phyloP scores from a whole-genome alignment of 163 green algal species.

The Chlorella variabilis region DNA sequence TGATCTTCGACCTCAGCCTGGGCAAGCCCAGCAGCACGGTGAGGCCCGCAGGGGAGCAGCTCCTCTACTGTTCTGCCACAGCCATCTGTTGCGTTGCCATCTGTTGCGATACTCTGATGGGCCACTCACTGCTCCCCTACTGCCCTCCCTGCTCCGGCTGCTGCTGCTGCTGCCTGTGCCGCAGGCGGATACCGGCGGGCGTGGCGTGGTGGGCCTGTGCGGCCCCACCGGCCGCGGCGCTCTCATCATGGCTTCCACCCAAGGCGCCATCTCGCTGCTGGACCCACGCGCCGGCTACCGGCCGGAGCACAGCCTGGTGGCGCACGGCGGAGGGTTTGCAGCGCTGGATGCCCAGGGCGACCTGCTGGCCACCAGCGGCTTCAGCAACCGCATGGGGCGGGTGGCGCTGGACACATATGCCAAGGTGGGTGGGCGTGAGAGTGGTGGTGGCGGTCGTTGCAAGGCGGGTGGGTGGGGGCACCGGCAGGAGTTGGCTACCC shows the following conservation, averaged over 20 bases:
- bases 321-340: slow-evolving; percentile 67
- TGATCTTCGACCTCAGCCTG: slow-evolving; percentile 50
- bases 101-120: too few species aligned
- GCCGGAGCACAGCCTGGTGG: slow-evolving; percentile 36
- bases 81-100: too few species aligned
- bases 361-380: slow-evolving; percentile 63
- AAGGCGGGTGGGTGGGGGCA: too few species aligned
- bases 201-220: slow-evolving; percentile 44
- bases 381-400: slow-evolving; percentile 52
- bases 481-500: too few species aligned
- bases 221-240: slow-evolving; percentile 52
- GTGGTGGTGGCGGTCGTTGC: too few species aligned
- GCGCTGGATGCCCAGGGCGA: slow-evolving; percentile 67
- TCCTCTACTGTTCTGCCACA: neutral
- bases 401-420: slow-evolving; percentile 58
- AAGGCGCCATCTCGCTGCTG: slow-evolving; percentile 58
- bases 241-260: slow-evolving; percentile 54
- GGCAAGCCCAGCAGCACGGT: slow-evolving; percentile 34
- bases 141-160: neutral
- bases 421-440: too few species aligned
- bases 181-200: slow-evolving; percentile 31
- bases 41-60: neutral
- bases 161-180: neutral
- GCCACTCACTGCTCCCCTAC: too few species aligned
- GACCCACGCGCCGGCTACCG: slow-evolving; percentile 50